Conservation (phyloP, 345 rosid genomes). For the Brassica rapa region DNA sequence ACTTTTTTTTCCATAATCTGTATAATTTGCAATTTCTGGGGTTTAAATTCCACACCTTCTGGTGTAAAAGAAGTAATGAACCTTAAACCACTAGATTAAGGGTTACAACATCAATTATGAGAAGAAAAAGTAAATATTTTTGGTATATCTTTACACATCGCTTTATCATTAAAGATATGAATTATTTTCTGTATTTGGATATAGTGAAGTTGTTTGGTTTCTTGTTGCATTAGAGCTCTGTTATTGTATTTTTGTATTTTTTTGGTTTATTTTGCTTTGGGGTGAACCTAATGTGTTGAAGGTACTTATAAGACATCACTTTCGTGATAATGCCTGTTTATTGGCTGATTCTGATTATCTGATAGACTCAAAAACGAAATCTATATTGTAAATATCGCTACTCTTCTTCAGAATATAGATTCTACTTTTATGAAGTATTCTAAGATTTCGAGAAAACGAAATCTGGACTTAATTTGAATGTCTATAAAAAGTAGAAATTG, state of each 20-base stretch:
- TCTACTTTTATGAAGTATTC: too few relatives aligned
- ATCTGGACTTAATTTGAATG: too few relatives aligned
- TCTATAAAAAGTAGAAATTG: too few relatives aligned
- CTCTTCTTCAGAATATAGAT: too few relatives aligned
- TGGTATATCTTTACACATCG: slow-evolving; percentile 9
- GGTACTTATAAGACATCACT: slow-evolving; percentile 17
- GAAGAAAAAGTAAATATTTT: background rate
- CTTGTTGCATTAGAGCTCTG: slow-evolving; percentile 26
- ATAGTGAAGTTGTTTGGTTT: slow-evolving; percentile 1
- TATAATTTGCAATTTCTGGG: too few relatives aligned
- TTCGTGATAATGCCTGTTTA: slow-evolving; percentile 21
- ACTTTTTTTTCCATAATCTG: too few relatives aligned
- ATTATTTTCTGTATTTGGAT: slow-evolving; percentile 13
- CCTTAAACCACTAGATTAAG: too few relatives aligned
- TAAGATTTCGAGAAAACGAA: too few relatives aligned
- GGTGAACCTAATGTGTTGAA: slow-evolving; percentile 16
- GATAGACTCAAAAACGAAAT: background rate
- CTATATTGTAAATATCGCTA: too few relatives aligned
- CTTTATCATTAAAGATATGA: slow-evolving; percentile 21
- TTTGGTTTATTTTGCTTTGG: slow-evolving; percentile 14
- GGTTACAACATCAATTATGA: slow-evolving; percentile 23
- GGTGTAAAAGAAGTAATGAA: too few relatives aligned
- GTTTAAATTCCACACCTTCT: too few relatives aligned
- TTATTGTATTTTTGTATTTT: slow-evolving; percentile 10
- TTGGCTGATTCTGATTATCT: slow-evolving; percentile 31